Percentiles rank a stretch among this genome's conserved stretches.
Conservation (phyloP, 495 filamentous ascomycete genomes). For the Xylaria bambusicola region DNA sequence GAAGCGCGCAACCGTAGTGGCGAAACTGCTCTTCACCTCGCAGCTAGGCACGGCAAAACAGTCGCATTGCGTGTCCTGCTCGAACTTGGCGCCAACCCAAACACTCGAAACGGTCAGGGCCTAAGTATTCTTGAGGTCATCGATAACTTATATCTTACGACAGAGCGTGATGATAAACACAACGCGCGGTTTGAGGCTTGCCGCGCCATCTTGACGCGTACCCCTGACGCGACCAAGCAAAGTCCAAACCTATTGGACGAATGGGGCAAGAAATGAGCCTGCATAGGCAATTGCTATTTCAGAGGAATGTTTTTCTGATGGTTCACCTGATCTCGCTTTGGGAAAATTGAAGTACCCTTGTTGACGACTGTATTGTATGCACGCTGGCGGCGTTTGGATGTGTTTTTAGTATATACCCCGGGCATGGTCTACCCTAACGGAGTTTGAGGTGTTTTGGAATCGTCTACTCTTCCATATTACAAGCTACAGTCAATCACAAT, state of each 20-base stretch:
- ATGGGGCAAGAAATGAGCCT: conserved; percentile 2
- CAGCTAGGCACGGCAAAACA: conserved; percentile 45
- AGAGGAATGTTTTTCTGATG: not conserved
- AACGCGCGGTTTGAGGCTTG: conserved; percentile 34
- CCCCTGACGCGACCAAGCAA: not conserved
- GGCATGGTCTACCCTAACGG: not conserved
- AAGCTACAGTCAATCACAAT: not conserved
- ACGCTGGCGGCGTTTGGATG: conserved; percentile 5
- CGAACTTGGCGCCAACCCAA: conserved; percentile 44
- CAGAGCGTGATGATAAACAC: conserved; percentile 24
- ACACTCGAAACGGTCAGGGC: conserved; percentile 42
- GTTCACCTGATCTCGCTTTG: not conserved
- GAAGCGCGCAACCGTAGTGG: conserved; percentile 47
- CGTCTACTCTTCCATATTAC: not conserved
- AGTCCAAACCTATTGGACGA: conserved; percentile 13
- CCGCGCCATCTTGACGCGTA: conserved; percentile 26
- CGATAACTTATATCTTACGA: conserved; percentile 31
- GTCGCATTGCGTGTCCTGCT: conserved; percentile 45
- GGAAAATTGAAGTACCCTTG: not conserved
- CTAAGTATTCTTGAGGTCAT: conserved; percentile 41
- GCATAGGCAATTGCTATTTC: not conserved
- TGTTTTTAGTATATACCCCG: conserved; percentile 16
- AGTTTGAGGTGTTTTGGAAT: not conserved
- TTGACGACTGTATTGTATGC: conserved; percentile 10
- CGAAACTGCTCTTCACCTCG: conserved; percentile 49